phyloP scores from a whole-genome alignment of 2,329 filamentous ascomycete genomes.

The Periconia sp. region DNA sequence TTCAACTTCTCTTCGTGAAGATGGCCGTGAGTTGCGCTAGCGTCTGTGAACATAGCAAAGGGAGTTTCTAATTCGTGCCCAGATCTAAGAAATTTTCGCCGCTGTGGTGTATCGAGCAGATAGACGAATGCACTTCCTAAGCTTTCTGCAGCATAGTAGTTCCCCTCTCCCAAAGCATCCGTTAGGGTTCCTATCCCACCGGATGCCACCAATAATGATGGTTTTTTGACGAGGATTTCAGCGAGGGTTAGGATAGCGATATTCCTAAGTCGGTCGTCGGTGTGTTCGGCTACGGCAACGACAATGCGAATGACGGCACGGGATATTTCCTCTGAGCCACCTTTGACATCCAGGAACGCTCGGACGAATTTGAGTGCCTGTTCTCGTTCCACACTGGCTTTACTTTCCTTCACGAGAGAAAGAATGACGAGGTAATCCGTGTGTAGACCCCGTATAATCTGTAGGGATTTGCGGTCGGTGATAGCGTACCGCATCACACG shows the following conservation, averaged over 20 bases:
- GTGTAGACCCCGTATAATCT: constrained; percentile 84
- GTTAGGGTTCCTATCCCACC: constrained; percentile 86
- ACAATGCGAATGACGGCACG: constrained; percentile 86
- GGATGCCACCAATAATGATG: constrained; percentile 77
- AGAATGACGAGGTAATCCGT: constrained; percentile 92
- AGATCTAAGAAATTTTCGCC: constrained; percentile 80
- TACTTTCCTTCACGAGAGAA: constrained; percentile 92
- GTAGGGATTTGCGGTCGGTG: constrained; percentile 86
- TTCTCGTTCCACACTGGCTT: constrained; percentile 95
- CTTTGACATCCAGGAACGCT: constrained; percentile 93
- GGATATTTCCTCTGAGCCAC: constrained; percentile 86
- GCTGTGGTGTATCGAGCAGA: constrained; percentile 82
- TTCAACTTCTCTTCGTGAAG: constrained; percentile 71
- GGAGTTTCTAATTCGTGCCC: constrained; percentile 85
- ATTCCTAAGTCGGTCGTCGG: constrained; percentile 82
- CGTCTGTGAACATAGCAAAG: constrained; percentile 93
- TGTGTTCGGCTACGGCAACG: constrained; percentile 85
- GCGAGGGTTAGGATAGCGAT: constrained; percentile 93
- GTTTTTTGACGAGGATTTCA: constrained; percentile 88
- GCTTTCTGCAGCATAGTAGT: constrained; percentile 91
- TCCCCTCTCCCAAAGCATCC: constrained; percentile 89
- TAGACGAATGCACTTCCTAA: constrained; percentile 87
- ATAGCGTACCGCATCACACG: constrained; percentile 93
- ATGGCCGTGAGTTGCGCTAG: constrained; percentile 58
- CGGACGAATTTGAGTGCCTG: constrained; percentile 96